phyloP scores from a whole-genome alignment of 345 rosid species.

The Psidium friedrichsthalianum region DNA sequence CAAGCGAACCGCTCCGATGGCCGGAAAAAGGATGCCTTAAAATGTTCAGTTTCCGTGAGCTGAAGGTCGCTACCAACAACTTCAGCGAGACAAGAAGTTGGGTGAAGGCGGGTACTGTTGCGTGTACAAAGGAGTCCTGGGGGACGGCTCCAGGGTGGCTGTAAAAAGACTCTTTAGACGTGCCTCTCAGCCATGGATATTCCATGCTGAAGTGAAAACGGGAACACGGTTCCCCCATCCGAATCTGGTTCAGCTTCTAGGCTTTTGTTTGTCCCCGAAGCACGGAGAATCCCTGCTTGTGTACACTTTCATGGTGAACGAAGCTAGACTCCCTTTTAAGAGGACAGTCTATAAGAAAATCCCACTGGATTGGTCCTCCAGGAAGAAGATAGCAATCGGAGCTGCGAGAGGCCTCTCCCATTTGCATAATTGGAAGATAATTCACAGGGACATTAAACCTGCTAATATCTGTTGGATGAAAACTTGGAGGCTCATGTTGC shows the following conservation, averaged over 20 bases:
- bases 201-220: not conserved
- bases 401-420: not conserved
- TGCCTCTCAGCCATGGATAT: not conserved
- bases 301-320: not conserved
- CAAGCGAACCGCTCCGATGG: not conserved
- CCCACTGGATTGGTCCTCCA: not conserved
- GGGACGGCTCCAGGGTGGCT: not conserved
- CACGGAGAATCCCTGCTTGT: not conserved
- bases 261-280: not conserved
- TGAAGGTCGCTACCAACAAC: not conserved
- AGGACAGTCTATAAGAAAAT: not conserved
- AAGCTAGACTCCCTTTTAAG: not conserved
- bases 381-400: not conserved
- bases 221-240: not conserved
- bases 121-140: not conserved
- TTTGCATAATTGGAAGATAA: not conserved
- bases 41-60: not conserved
- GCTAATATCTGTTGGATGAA: not conserved
- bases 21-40: not conserved
- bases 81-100: not conserved
- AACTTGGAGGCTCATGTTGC: not conserved
- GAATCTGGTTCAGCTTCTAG: not conserved
- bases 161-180: not conserved
- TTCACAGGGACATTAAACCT: not conserved
- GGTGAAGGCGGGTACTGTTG: accelerated